Conservation (phyloP, 2,329 filamentous ascomycete species). For the Fusarium nematophilum region DNA sequence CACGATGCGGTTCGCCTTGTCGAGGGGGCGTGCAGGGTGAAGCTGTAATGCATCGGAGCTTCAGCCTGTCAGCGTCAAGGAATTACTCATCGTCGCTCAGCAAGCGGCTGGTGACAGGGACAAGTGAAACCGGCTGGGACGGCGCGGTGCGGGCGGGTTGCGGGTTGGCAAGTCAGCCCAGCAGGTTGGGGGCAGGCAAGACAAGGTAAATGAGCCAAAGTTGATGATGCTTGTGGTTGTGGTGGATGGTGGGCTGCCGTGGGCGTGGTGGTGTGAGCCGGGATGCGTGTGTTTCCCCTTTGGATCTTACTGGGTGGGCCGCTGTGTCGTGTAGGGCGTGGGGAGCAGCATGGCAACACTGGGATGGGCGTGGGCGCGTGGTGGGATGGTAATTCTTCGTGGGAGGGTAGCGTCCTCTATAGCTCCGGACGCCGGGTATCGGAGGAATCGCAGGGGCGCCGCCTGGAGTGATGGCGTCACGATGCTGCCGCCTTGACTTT, state of each 20-base stretch:
- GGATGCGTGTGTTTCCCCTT: conserved; percentile 29
- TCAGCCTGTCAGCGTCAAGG: conserved; percentile 48
- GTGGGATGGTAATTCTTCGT: conserved; percentile 32
- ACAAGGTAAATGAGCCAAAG: conserved; percentile 20
- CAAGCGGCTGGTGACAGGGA: conserved; percentile 29
- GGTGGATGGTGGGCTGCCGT: conserved; percentile 17
- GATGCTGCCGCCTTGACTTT: conserved; percentile 17
- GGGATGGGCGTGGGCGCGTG: conserved; percentile 29
- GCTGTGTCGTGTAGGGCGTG: conserved; percentile 29
- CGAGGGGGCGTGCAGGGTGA: conserved; percentile 37
- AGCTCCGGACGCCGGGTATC: conserved; percentile 12
- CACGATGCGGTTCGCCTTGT: conserved; percentile 34
- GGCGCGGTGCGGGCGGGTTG: conserved; percentile 27
- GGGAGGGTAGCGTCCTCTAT: conserved; percentile 24
- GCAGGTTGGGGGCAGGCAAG: conserved; percentile 26
- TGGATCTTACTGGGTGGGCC: conserved; percentile 32
- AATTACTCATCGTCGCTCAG: conserved; percentile 51
- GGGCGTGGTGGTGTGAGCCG: conserved; percentile 36
- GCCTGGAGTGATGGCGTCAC: conserved; percentile 40
- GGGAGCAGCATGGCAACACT: conserved; percentile 33
- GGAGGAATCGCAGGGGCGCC: conserved; percentile 18
- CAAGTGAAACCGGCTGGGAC: conserved; percentile 29
- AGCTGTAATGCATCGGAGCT: conserved; percentile 28
- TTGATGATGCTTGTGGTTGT: conserved; percentile 20
- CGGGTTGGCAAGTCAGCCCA: conserved; percentile 20